Evolutionary conservation across 225 moss, liverwort and hornwort species (phyloP).

Genomic region (Bryum argenteum): DNA sequence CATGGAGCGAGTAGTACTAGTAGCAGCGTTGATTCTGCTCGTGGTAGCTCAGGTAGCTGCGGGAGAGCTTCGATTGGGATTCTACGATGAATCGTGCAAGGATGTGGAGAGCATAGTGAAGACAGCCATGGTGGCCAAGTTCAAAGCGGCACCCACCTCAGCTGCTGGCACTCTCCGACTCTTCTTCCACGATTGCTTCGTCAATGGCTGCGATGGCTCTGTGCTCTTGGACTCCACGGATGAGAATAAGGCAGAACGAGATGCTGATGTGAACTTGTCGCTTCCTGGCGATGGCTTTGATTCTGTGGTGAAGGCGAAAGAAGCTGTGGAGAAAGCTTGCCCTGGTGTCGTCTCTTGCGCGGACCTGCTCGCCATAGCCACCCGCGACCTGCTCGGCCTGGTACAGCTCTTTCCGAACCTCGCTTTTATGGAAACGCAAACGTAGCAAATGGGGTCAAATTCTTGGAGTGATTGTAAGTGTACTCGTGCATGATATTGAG

Average conservation of each 20-base stretch:
- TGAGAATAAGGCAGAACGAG: slow-evolving; percentile 41
- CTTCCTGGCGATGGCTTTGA: slow-evolving; percentile 58
- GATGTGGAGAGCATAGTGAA: slow-evolving; percentile 35
- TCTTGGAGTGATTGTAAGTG: too few species aligned
- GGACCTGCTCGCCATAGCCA: slow-evolving; percentile 61
- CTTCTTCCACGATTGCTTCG: slow-evolving; percentile 51
- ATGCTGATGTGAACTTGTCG: slow-evolving; percentile 49
- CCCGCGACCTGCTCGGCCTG: slow-evolving; percentile 52
- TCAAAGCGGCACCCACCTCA: slow-evolving; percentile 16
- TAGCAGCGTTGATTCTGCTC: slow-evolving; percentile 1
- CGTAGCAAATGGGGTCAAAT: too few species aligned
- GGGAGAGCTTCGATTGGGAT: slow-evolving; percentile 18
- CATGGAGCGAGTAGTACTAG: not conserved
- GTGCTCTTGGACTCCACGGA: slow-evolving; percentile 50
- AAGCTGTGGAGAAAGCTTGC: slow-evolving; percentile 54
- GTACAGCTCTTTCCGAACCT: slow-evolving; percentile 18
- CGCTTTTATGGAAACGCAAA: too few species aligned
- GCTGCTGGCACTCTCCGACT: slow-evolving; percentile 47
- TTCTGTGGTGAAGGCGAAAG: slow-evolving; percentile 50
- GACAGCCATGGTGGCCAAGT: slow-evolving; percentile 26
- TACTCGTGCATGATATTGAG: too few species aligned
- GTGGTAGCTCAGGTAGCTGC: not conserved
- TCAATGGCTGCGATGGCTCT: slow-evolving; percentile 68
- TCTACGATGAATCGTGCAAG: slow-evolving; percentile 29
- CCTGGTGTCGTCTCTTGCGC: slow-evolving; percentile 70